Evolutionary conservation across 768 basidiomycete species (phyloP), one percentile per base, ranked within the genome.

Genomic region (Tephrocybe sp.): DNA sequence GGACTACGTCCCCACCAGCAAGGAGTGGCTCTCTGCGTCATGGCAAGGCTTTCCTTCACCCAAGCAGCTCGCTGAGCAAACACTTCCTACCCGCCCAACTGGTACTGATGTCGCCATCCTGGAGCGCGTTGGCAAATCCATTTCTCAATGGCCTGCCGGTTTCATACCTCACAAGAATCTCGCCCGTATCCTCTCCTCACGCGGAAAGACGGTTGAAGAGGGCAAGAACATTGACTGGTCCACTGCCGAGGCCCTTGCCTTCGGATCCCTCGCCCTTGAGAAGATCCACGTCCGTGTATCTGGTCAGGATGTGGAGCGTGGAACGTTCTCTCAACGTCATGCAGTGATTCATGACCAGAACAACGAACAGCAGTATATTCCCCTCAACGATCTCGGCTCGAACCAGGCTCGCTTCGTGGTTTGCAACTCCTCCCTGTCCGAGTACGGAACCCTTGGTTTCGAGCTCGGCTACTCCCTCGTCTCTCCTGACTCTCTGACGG

Each of bases 11-110:
- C 93, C 97, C 11, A 89, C 92, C 3, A 82, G 84, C 62, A 92
- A 93, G 65, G 97, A 99, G 65, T 98, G 97, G 97, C 84, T 98
- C 33, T 98, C 97, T 2, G 89, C 93, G 7, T 88, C 92, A 1
- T 99, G 97, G 97, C 91, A 89, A 48, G 96, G 96, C 12, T 99
- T 99, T 85, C 97, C 97, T 2, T 92, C 92, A 1, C 97, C 97
- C 38, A 92, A 92, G 67, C 85, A 98, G 70, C 81, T 99, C 32
- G 92, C 94, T 20, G 95, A 97, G 67, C 79, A 87, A 60, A 85
- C 91, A 11, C 82, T 98, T 17, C 95, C 95, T n/a, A 87, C 89
- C 5, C 90, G 89, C 48, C 70, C 85, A 17, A 99, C 97, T 4
- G 97, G 96, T 38, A 70, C 84, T 26, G 81, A 89, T 12, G 82